Conservation (phyloP, 2,329 filamentous ascomycete genomes). For the Neodidymelliopsis sp. region DNA sequence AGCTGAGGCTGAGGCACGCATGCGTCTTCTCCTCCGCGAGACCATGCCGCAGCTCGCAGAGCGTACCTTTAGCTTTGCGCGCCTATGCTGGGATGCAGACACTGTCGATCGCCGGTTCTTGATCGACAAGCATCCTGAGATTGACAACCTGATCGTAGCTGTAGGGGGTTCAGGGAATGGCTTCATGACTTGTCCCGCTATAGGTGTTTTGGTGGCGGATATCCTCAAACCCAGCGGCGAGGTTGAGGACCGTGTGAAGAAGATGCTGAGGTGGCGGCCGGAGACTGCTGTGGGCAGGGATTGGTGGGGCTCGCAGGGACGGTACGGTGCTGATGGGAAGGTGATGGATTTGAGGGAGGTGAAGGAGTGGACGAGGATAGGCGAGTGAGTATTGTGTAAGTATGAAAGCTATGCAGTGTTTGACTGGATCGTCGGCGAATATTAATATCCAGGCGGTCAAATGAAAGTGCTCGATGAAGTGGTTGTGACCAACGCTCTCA, state of each 20-base stretch:
- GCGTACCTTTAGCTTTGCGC: conserved; percentile 58
- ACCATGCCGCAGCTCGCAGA: conserved; percentile 62
- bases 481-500: too few species aligned
- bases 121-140: conserved; percentile 59
- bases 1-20: conserved; percentile 55
- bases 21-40: conserved; percentile 58
- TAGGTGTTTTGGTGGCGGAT: conserved; percentile 60
- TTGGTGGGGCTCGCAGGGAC: conserved; percentile 58
- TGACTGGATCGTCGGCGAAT: too few species aligned
- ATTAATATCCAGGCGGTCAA: too few species aligned
- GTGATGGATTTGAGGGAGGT: conserved; percentile 58
- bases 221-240: conserved; percentile 51
- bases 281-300: conserved; percentile 57
- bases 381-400: too few species aligned
- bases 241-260: conserved; percentile 53
- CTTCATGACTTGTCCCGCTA: conserved; percentile 61
- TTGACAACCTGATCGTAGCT: conserved; percentile 55
- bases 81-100: conserved; percentile 66
- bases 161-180: conserved; percentile 62
- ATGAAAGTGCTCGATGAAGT: too few species aligned
- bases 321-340: conserved; percentile 57
- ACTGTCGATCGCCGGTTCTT: conserved; percentile 63
- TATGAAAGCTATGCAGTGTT: too few species aligned
- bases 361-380: conserved; percentile 38
- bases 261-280: conserved; percentile 60